These are phyloP conservation scores for Talaromyces verruculosus DNA, from an alignment of 2,329 filamentous ascomycete genomes.

Conservation along the genomic window DNA sequence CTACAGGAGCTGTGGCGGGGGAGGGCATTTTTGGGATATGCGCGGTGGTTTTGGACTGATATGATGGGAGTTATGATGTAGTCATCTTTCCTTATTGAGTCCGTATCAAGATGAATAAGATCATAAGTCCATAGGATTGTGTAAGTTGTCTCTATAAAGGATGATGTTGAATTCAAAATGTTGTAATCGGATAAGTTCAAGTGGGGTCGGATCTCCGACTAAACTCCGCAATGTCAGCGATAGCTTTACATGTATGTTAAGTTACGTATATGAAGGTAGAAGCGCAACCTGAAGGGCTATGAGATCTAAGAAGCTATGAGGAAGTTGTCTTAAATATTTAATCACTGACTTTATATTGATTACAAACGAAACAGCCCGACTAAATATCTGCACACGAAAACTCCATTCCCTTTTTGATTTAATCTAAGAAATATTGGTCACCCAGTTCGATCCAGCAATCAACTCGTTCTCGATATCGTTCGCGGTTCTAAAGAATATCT, in stretches of 20 bases:
- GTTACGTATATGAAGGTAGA: too few relatives aligned
- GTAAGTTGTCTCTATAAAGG: not conserved
- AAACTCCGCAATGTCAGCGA: not conserved
- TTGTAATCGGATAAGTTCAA: not conserved
- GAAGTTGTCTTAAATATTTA: not conserved
- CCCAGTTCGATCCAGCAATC: not conserved
- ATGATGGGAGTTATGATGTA: not conserved
- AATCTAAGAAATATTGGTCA: not conserved
- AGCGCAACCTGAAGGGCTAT: too few relatives aligned
- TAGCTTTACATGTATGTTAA: too few relatives aligned
- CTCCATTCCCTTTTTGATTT: slow-evolving; percentile 10
- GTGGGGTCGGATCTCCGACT: slow-evolving; percentile 6
- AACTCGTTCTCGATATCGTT: not conserved
- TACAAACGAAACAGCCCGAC: not conserved
- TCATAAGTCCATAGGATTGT: not conserved
- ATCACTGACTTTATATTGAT: not conserved
- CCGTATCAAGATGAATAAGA: not conserved
- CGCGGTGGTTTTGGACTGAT: too few relatives aligned
- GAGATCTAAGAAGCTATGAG: too few relatives aligned
- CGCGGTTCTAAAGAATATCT: not conserved
- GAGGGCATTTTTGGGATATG: not conserved
- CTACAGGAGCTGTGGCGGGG: slow-evolving; percentile 7
- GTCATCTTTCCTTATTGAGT: not conserved
- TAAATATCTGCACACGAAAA: not conserved
- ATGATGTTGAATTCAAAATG: not conserved